Base-by-base conservation (phyloP, 2,329 filamentous ascomycete species). In the Neodidymelliopsis sp. region DNA sequence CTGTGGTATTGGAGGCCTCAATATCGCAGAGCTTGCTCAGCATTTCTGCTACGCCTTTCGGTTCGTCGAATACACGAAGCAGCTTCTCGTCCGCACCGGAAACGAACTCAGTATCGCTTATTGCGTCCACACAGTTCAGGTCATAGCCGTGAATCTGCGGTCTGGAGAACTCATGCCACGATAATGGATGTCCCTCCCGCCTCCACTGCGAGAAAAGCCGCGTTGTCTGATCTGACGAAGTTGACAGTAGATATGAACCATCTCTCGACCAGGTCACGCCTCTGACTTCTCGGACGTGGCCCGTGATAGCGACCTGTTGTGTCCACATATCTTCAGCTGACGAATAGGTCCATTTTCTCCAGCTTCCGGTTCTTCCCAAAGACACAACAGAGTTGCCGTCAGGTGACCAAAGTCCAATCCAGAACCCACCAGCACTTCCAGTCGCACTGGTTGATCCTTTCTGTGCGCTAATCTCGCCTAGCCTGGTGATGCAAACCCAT, bases 71-170 rank as follows among this genome's bases (percentile, higher is more conserved):
- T 2, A 99, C 93, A 18, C 94, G 88, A 71, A 99, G 84, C n/a
- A 99, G 84, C 75, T 99, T 99, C 77, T 99, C 94, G 59, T 99
- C 94, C 3, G 94, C 94, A 6, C 94, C 94, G 2, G 92, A 96
- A 16, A 97, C 88, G 68, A 99, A 99, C 60, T 87, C 88, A 6
- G 84, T 81, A 6, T 82, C 74, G 6, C 84, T 86, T 4, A 97
- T 79, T 0, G 86, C 83, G 65, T 91, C 89, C 56, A 97, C 86
- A 71, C 94, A 97, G 77, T 97, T 99, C 44, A 99, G 81, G 71
- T 99, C 93, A 71, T 99, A 99, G 27, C 94, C 94, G 70, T 99
- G 94, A 57, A 99, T 99, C 71, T 99, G 94, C 4, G 94, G 94
- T 38, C 94, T 82, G 1, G 92, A 88, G 78, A 97, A 91, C 72